These are phyloP conservation scores for Daldinia eschscholtzii DNA, from an alignment of 2,329 filamentous ascomycete genomes.

Conservation along the genomic window DNA sequence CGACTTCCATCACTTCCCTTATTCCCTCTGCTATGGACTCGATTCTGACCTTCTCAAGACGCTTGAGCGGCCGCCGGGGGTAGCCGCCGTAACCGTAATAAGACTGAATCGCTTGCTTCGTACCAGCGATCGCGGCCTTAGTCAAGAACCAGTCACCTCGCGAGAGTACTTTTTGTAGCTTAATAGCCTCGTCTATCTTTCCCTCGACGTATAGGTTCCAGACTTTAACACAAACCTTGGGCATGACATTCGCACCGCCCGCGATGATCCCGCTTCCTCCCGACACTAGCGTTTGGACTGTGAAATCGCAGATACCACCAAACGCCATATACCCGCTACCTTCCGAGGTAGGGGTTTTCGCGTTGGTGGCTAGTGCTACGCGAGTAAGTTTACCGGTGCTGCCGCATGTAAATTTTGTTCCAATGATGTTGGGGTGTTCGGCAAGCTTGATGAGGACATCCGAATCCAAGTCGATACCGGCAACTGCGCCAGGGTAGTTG, in stretches of 20 bases:
- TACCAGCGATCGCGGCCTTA: constrained; percentile 86
- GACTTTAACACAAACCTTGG: constrained; percentile 82
- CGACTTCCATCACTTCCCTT: constrained; percentile 74
- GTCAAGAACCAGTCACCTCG: constrained; percentile 87
- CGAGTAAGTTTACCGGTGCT: constrained; percentile 91
- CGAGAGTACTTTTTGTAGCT: constrained; percentile 81
- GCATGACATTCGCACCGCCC: constrained; percentile 86
- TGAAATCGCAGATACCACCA: constrained; percentile 90
- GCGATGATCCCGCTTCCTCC: constrained; percentile 88
- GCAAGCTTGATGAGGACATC: constrained; percentile 85
- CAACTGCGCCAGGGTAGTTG: constrained; percentile 90
- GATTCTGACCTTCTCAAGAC: constrained; percentile 69
- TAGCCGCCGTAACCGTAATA: constrained; percentile 86
- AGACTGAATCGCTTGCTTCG: constrained; percentile 83
- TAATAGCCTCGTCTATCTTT: constrained; percentile 79
- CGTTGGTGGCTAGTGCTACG: constrained; percentile 78
- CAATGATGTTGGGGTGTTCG: constrained; percentile 84
- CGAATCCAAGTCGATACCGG: constrained; percentile 90
- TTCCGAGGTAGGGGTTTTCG: constrained; percentile 72
- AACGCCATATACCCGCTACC: constrained; percentile 84
- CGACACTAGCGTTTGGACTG: constrained; percentile 81
- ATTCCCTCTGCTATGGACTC: constrained; percentile 67
- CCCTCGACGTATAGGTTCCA: constrained; percentile 82
- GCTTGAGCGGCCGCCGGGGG: constrained; percentile 78
- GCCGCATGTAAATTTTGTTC: constrained; percentile 92